Base-by-base conservation (phyloP, 2,329 filamentous ascomycete genomes). In the Scolecobasidium constrictum region DNA sequence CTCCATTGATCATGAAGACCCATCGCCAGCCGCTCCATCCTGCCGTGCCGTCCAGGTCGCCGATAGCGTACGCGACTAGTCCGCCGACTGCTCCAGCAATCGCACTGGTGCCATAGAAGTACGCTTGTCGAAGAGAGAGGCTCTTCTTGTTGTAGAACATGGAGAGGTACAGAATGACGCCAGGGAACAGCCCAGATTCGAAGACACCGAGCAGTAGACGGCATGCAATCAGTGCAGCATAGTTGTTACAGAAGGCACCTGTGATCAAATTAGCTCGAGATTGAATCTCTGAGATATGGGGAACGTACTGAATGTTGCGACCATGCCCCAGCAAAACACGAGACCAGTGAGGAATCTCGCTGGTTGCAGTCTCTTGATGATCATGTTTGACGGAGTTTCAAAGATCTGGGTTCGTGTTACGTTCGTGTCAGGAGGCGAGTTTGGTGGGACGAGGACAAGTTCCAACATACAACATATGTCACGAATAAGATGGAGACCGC, bases 121-220 rank as follows among this genome's bases (percentile, higher is more conserved):
- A n/a, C n/a, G n/a, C n/a, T n/a, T n/a, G n/a, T n/a, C n/a, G n/a
- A n/a, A n/a, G n/a, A n/a, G n/a, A n/a, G n/a, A n/a, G n/a, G n/a
- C n/a, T n/a, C n/a, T n/a, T n/a, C n/a, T n/a, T n/a, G n/a, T n/a
- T n/a, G n/a, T n/a, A n/a, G n/a, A n/a, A n/a, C n/a, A n/a, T n/a
- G n/a, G n/a, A n/a, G n/a, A n/a, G n/a, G n/a, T n/a, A n/a, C n/a
- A n/a, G n/a, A n/a, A n/a, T 23, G 16, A 39, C 17, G 19, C 37
- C 37, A 17, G 37, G 37, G 37, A 39, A 39, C 7, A 39, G 37
- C 7, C 37, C 37, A 39, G 16, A 15, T 17, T 39, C 37, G 9
- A 20, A 7, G 23, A 39, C 11, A 17, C 37, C 37, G 9, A 39
- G 19, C 7, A 23, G 12, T 22, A 20, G 16, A 11, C 37, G 37